A percentile compares a stretch with the other conserved stretches of the same genome.
phyloP scores from a whole-genome alignment of 164 flowering plant genomes.

The Buxus sempervirens region DNA sequence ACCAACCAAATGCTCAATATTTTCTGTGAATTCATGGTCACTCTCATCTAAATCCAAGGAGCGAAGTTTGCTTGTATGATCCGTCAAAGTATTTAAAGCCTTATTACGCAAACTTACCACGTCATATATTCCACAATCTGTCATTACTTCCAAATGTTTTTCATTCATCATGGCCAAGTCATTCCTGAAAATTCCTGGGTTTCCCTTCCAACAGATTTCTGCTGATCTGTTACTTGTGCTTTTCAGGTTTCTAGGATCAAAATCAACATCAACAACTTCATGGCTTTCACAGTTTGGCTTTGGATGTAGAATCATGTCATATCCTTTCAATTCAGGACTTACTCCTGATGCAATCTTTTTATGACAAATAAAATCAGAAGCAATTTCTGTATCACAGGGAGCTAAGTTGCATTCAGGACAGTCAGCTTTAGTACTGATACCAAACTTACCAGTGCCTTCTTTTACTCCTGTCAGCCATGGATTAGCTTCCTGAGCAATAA shows the following conservation, averaged over 20 bases:
- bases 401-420: slow-evolving; percentile 8
- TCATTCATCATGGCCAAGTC: slow-evolving; percentile 5
- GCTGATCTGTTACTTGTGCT: slow-evolving; percentile 7
- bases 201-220: slow-evolving; percentile 16
- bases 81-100: slow-evolving; percentile 18
- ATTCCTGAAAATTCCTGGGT: slow-evolving; percentile 6
- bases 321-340: slow-evolving; percentile 10
- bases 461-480: slow-evolving; percentile 9
- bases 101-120: slow-evolving; percentile 14
- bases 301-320: slow-evolving; percentile 12
- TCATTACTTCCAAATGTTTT: slow-evolving; percentile 8
- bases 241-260: slow-evolving; percentile 13
- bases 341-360: slow-evolving; percentile 15
- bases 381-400: background rate
- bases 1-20: slow-evolving; percentile 19
- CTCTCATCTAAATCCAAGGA: slow-evolving; percentile 22
- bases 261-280: slow-evolving; percentile 18
- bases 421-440: slow-evolving; percentile 4
- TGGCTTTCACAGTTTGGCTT: slow-evolving; percentile 8
- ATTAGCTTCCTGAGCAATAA: slow-evolving; percentile 11
- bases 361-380: background rate
- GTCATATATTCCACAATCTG: slow-evolving; percentile 9
- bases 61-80: slow-evolving; percentile 10
- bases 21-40: slow-evolving; percentile 26
- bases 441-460: background rate